These are phyloP conservation scores for Pinus tabuliformis DNA, from an alignment of 75 land plant genomes.

Conservation along the genomic window DNA sequence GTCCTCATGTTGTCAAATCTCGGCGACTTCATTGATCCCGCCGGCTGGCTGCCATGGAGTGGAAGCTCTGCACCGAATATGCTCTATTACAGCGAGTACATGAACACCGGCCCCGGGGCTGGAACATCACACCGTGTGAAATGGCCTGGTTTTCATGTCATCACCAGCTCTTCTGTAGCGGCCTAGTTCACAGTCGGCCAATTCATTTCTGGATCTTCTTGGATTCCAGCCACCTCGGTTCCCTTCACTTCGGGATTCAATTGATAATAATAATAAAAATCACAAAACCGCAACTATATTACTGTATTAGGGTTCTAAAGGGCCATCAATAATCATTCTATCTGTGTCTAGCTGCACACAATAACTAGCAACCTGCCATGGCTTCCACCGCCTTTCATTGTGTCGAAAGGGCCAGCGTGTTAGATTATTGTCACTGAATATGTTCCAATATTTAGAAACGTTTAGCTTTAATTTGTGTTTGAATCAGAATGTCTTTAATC, in stretches of 20 bases:
- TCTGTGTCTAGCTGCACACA: no score
- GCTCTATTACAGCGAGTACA: conserved; percentile 57
- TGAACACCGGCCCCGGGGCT: conserved; percentile 47
- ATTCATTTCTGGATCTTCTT: conserved; percentile 15
- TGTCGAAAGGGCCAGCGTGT: no score
- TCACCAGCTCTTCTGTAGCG: conserved; percentile 8
- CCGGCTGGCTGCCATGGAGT: conserved; percentile 59
- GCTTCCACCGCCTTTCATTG: no score
- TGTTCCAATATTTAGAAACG: no score
- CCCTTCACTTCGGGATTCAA: conserved; percentile 8
- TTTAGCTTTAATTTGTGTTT: no score
- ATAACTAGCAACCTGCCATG: no score
- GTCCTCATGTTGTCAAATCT: conserved; percentile 43
- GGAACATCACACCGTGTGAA: conserved; percentile 27
- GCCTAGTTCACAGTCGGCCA: conserved; percentile 22
- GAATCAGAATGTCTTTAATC: no score
- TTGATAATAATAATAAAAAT: neutral
- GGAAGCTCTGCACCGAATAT: conserved; percentile 43
- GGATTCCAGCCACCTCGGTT: conserved; percentile 24
- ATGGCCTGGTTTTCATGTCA: conserved; percentile 41
- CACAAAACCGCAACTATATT: no score
- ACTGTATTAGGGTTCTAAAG: no score
- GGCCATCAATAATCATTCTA: no score
- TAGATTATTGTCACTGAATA: no score
- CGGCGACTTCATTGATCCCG: conserved; percentile 37